Evolutionary conservation across 176 grass and related monocot species (phyloP).

Genomic region (Oryza officinalis): DNA sequence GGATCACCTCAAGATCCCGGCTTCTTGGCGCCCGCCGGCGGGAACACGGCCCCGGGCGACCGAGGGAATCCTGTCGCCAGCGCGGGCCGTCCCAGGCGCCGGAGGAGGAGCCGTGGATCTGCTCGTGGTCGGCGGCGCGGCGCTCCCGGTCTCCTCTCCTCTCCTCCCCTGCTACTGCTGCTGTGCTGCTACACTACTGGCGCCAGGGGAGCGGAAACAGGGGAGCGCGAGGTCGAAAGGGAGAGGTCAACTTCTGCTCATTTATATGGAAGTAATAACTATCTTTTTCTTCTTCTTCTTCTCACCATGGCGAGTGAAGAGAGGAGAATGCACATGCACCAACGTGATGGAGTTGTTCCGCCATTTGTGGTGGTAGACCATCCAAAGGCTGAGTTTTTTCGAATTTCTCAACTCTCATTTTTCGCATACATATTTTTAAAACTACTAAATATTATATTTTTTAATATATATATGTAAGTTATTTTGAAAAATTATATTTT

Average conservation of each 20-base stretch:
- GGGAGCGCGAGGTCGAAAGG: neutral
- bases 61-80: too few species aligned
- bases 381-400: too few species aligned
- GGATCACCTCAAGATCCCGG: constrained; percentile 7
- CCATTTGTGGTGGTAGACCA: neutral
- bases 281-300: too few species aligned
- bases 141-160: neutral
- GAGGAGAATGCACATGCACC: neutral
- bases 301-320: neutral
- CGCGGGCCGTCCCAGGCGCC: neutral
- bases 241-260: neutral
- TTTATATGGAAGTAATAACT: neutral
- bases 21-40: neutral
- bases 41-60: neutral
- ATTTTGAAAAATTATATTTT: too few species aligned
- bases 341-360: neutral
- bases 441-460: too few species aligned
- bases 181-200: neutral
- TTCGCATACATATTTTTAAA: too few species aligned
- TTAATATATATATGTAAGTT: too few species aligned
- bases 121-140: neutral
- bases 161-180: neutral
- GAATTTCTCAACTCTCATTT: too few species aligned
- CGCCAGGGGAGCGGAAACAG: neutral
- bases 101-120: neutral